Conservation (phyloP, 352 stramenopile species). For the Albugo laibachii region DNA sequence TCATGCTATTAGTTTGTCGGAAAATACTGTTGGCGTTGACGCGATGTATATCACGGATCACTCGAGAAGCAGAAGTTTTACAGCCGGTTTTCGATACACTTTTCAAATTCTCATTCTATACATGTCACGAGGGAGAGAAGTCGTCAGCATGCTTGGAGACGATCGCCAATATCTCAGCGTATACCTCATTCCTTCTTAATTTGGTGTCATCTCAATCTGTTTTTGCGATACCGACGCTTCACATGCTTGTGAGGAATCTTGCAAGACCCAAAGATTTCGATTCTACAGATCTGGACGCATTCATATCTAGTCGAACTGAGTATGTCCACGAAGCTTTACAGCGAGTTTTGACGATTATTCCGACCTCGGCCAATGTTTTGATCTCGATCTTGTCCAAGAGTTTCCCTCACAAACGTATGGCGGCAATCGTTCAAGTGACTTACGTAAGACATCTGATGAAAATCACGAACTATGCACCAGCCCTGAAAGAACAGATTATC, state of each 20-base stretch:
- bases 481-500: conserved; percentile 65
- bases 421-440: conserved; percentile 35
- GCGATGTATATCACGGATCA: conserved; percentile 52
- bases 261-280: conserved; percentile 27
- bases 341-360: conserved; percentile 44
- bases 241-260: conserved; percentile 69
- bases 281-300: conserved; percentile 7
- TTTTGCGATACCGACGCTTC: conserved; percentile 57
- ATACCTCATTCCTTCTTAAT: conserved; percentile 48
- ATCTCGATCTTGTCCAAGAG: conserved; percentile 59
- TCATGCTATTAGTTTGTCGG: conserved; percentile 21
- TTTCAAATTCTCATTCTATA: conserved; percentile 61
- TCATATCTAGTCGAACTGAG: conserved; percentile 39
- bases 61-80: conserved; percentile 46
- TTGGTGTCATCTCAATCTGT: conserved; percentile 69
- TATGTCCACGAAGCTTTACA: conserved; percentile 36
- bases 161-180: conserved; percentile 20
- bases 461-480: conserved; percentile 40
- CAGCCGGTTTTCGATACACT: conserved; percentile 50
- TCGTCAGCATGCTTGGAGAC: too few relatives aligned
- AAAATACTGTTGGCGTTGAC: conserved; percentile 59
- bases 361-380: conserved; percentile 51
- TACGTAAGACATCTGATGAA: conserved; percentile 53
- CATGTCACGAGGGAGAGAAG: conserved; percentile 17
- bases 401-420: conserved; percentile 68